Evolutionary conservation across 371 early-diverging fungal species (phyloP), one percentile per base, ranked within the genome.

Genomic region (Ordospora pajunii): DNA sequence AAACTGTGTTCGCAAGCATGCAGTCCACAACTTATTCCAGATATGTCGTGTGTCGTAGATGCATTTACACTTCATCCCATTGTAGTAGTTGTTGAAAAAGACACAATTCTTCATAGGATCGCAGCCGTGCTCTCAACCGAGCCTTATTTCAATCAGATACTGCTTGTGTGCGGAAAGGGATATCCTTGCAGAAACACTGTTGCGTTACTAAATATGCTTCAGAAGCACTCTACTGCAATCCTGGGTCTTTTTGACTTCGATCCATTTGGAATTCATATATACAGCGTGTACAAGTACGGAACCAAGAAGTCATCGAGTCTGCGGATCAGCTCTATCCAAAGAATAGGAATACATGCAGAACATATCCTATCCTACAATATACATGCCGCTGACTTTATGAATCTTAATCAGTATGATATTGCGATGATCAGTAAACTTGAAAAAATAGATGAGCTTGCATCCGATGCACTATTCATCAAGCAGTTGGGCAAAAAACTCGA

Each of bases 181-280:
- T 85, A 82, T 79, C 85, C 85, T 4, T 75, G 78, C 52, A 50
- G 17, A 7, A 85, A 85, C 71, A 85, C 85, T 1, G 19, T 82
- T 21, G 4, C 27, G 10, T 75, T 85, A 17, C 70, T 85, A 32
- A 32, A 49, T 6, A 75, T 40, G 19, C 21, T 82, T 25, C 32
- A 66, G n/a, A 17, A 22, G 7, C n/a, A n/a, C n/a, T 63, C 44
- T 22, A 19, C 72, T 6, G 42, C 53, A 12, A 75, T 80, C 14
- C 66, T 58, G 37, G 82, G 83, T 2, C 43, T 85, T 0, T 82
- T 80, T 73, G 85, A 85, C 66, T 82, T 80, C 46, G 85, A 85
- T 76, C 82, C 84, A 8, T 78, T 77, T 54, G 85, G 85, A 3
- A 40, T 85, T 14, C 66, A 77, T 42, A 85, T 85, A 22, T 85